Percentiles rank a stretch among this genome's conserved stretches.
phyloP scores from a whole-genome alignment of 352 stramenopile genomes.

The Phytopythium litorale region DNA sequence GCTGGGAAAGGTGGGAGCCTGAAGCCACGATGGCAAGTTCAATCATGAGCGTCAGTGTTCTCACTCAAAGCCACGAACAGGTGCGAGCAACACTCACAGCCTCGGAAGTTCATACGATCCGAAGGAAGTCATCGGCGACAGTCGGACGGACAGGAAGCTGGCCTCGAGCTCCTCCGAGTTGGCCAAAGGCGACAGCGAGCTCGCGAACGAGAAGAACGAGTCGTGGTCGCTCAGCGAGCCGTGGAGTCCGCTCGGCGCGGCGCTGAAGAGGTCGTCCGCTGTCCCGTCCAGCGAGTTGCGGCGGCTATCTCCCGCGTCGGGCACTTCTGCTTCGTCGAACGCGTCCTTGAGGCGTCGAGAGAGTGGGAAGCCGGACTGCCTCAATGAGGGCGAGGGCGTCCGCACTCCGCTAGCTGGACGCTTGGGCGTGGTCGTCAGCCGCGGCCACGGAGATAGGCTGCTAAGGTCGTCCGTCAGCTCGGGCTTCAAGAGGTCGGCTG shows the following conservation, averaged over 20 bases:
- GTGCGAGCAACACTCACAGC: constrained; percentile 40
- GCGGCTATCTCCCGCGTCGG: constrained; percentile 3
- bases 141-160: constrained; percentile 48
- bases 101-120: constrained; percentile 53
- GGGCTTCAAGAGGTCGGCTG: not conserved
- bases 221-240: constrained; percentile 51
- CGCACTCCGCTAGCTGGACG: not conserved
- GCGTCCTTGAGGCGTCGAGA: constrained; percentile 27
- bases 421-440: constrained; percentile 8
- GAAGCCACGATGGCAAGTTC: constrained; percentile 6
- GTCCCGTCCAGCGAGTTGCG: constrained; percentile 11
- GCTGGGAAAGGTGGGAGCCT: constrained; percentile 66
- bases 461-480: constrained; percentile 2
- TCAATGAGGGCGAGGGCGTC: constrained; percentile 26
- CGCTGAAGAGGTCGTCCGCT: constrained; percentile 38
- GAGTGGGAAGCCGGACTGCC: constrained; percentile 18
- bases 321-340: constrained; percentile 23
- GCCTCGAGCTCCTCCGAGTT: constrained; percentile 55
- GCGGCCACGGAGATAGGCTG: constrained; percentile 4
- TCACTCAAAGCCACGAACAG: constrained; percentile 2
- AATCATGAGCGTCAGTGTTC: not conserved
- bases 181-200: constrained; percentile 67
- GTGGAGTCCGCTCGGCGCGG: constrained; percentile 24
- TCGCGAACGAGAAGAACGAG: constrained; percentile 79
- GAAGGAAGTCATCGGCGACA: constrained; percentile 58